These are phyloP conservation scores for Arabidopsis hybrid DNA, from an alignment of 441 rosid species.

Conservation along the genomic window DNA sequence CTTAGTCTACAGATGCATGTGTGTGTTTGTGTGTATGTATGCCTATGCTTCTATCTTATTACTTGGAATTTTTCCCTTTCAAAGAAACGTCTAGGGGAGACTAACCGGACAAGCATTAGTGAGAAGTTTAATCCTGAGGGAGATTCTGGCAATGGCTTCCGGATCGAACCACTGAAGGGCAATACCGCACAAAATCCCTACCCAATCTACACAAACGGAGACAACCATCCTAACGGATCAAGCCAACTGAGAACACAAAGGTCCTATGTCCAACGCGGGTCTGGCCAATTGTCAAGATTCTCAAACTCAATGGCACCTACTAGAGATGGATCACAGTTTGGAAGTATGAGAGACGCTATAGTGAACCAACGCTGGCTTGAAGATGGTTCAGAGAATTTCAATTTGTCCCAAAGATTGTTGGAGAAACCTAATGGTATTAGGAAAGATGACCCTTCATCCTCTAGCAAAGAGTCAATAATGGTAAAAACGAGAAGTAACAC, in stretches of 20 bases:
- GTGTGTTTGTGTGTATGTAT: neutral
- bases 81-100: constrained; percentile 60
- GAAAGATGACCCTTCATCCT: constrained; percentile 51
- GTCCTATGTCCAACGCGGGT: constrained; percentile 51
- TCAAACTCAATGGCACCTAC: constrained; percentile 73
- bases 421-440: constrained; percentile 52
- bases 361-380: constrained; percentile 53
- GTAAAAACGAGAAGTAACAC: constrained; percentile 47
- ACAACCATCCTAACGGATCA: constrained; percentile 41
- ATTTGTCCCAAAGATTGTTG: constrained; percentile 61
- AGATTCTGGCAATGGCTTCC: constrained; percentile 59
- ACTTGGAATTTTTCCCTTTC: constrained; percentile 6
- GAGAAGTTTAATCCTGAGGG: constrained; percentile 55
- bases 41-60: constrained; percentile 27
- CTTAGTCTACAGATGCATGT: constrained; percentile 4
- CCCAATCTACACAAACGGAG: constrained; percentile 46
- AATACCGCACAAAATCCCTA: constrained; percentile 32
- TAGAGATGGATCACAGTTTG: constrained; percentile 67
- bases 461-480: constrained; percentile 50
- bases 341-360: constrained; percentile 49
- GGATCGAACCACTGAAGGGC: constrained; percentile 54
- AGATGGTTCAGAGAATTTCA: constrained; percentile 51
- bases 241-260: constrained; percentile 53
- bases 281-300: constrained; percentile 64
- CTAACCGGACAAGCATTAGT: constrained; percentile 54